Percentiles rank a stretch among this genome's conserved stretches.
Conservation (phyloP, 164 flowering plant species). For the Vitis cinerea region DNA sequence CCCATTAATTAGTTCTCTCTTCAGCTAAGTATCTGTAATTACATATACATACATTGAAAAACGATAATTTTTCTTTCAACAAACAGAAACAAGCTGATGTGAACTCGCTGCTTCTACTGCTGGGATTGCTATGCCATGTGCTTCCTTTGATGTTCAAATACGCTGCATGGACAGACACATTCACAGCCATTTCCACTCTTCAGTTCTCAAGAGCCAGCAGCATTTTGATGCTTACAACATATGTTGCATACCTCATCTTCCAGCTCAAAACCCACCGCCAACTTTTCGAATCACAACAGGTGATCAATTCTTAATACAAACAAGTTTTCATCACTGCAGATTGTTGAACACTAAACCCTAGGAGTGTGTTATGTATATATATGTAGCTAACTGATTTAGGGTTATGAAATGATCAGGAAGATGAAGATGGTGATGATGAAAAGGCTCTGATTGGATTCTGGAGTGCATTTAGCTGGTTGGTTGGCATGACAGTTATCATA, state of each 20-base stretch:
- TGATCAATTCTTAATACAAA: neutral
- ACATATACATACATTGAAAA: neutral
- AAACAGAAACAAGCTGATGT: conserved; percentile 50
- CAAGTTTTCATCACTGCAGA: neutral
- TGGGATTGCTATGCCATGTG: conserved; percentile 45
- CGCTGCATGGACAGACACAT: conserved; percentile 8
- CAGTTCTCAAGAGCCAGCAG: conserved; percentile 41
- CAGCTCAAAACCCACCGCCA: conserved; percentile 44
- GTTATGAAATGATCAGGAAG: conserved; percentile 12
- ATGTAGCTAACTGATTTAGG: neutral
- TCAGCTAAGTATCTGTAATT: neutral
- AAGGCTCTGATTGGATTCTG: conserved; percentile 45
- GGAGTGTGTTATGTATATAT: neutral
- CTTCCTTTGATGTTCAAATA: conserved; percentile 38
- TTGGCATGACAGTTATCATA: conserved; percentile 41
- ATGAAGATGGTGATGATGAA: conserved; percentile 31
- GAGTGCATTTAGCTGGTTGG: conserved; percentile 44
- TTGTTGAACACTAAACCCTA: neutral
- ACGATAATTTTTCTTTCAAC: neutral
- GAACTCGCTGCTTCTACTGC: conserved; percentile 36
- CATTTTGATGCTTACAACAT: conserved; percentile 44
- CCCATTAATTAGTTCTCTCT: neutral
- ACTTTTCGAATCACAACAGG: conserved; percentile 38
- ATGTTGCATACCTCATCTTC: conserved; percentile 40
- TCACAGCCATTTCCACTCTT: conserved; percentile 17